Evolutionary conservation across 2,329 filamentous ascomycete species (phyloP).

Genomic region (Aureobasidium subglaciale): DNA sequence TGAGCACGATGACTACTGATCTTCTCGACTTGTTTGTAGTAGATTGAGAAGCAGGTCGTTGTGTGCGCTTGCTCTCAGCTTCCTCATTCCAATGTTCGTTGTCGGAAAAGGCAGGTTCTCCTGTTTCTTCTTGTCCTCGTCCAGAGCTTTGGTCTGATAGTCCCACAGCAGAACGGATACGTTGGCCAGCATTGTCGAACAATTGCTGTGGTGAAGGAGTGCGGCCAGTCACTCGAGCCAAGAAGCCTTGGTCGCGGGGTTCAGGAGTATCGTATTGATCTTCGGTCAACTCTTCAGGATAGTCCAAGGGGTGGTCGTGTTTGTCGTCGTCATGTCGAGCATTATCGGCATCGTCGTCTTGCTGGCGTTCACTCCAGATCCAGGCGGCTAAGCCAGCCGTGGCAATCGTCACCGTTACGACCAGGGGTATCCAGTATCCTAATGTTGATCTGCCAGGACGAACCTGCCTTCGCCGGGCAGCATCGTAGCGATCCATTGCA

Average conservation of each 20-base stretch:
- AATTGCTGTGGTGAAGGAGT: slow-evolving; percentile 85
- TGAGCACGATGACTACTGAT: slow-evolving; percentile 83
- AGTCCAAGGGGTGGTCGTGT: slow-evolving; percentile 13
- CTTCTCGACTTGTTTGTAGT: slow-evolving; percentile 40
- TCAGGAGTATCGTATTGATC: not conserved
- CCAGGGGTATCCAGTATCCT: slow-evolving; percentile 84
- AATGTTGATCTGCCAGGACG: slow-evolving; percentile 52
- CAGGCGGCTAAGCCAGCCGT: slow-evolving; percentile 81
- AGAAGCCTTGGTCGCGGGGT: slow-evolving; percentile 44
- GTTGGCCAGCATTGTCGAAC: slow-evolving; percentile 74
- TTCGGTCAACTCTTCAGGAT: slow-evolving; percentile 3
- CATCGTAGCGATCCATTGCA: slow-evolving; percentile 14
- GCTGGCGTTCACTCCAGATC: slow-evolving; percentile 84
- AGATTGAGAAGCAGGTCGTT: slow-evolving; percentile 28
- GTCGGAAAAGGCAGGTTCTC: slow-evolving; percentile 45
- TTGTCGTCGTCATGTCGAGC: slow-evolving; percentile 45
- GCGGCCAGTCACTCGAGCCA: slow-evolving; percentile 71
- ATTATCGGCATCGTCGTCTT: slow-evolving; percentile 60
- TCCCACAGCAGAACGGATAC: slow-evolving; percentile 72
- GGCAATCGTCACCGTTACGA: slow-evolving; percentile 78
- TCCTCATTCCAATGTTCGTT: slow-evolving; percentile 92
- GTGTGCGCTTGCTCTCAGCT: slow-evolving; percentile 57
- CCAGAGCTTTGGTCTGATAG: slow-evolving; percentile 60
- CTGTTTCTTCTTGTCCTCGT: slow-evolving; percentile 18
- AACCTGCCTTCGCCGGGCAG: slow-evolving; percentile 43